Evolutionary conservation across 345 rosid genomes (phyloP).

Genomic region (Populus davidiana): DNA sequence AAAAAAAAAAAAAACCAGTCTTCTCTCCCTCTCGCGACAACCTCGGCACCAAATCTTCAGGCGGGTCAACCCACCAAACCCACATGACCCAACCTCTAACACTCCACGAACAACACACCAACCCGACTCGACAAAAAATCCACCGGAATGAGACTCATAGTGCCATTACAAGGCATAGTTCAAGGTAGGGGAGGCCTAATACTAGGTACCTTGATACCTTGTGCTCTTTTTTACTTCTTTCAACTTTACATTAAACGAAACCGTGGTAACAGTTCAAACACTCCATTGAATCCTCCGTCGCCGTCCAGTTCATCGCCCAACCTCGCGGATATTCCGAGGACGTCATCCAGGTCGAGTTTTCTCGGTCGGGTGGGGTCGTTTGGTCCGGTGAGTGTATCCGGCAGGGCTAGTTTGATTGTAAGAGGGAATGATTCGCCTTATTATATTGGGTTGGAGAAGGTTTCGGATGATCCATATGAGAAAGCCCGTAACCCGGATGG

Average conservation of each 20-base stretch:
- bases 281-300: conserved; percentile 40
- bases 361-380: conserved; percentile 44
- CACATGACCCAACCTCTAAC: conserved; percentile 29
- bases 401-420: conserved; percentile 53
- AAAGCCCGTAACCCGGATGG: conserved; percentile 51
- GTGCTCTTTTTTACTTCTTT: conserved; percentile 76
- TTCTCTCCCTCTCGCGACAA: background rate
- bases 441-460: conserved; percentile 66
- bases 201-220: conserved; percentile 79
- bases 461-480: conserved; percentile 54
- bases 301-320: conserved; percentile 43
- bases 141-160: conserved; percentile 68
- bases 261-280: conserved; percentile 32
- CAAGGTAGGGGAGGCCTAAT: conserved; percentile 84
- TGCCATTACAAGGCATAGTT: conserved; percentile 75
- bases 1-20: background rate
- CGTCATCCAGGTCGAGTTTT: conserved; percentile 52
- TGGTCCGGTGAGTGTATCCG: conserved; percentile 56
- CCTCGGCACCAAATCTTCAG: background rate
- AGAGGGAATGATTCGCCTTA: conserved; percentile 63
- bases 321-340: conserved; percentile 48
- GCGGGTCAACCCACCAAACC: conserved; percentile 8
- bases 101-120: conserved; percentile 6
- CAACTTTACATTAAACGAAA: conserved; percentile 68
- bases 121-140: conserved; percentile 16